Evolutionary conservation across 306 rosid species (phyloP).

Genomic region (Prosopis cineraria): DNA sequence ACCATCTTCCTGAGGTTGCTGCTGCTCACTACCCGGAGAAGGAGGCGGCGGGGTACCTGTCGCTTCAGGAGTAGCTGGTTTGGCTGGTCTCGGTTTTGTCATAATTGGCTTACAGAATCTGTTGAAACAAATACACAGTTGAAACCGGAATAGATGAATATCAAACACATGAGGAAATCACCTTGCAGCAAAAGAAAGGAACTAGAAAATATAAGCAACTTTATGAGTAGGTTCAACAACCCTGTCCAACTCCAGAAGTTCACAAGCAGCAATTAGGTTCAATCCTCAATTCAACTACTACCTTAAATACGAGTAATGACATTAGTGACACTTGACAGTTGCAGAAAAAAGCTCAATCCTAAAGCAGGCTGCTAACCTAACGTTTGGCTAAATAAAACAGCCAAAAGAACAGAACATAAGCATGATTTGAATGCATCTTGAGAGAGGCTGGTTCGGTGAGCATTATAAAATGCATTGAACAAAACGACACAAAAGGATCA

Average conservation of each 20-base stretch:
- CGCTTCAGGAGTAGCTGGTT: slow-evolving; percentile 69
- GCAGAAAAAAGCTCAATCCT: background rate
- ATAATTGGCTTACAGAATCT: slow-evolving; percentile 86
- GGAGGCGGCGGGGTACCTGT: slow-evolving; percentile 53
- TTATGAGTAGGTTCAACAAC: background rate
- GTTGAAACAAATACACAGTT: slow-evolving; percentile 1
- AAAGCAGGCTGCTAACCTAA: background rate
- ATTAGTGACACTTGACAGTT: background rate
- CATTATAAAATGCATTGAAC: background rate
- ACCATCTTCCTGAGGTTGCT: slow-evolving; percentile 37
- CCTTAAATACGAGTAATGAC: background rate
- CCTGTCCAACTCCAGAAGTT: background rate
- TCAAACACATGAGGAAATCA: background rate
- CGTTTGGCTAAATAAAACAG: background rate
- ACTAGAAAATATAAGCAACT: background rate
- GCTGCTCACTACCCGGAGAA: slow-evolving; percentile 52
- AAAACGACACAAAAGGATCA: background rate
- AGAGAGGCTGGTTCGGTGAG: background rate
- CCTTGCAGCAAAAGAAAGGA: background rate
- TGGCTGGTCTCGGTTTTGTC: slow-evolving; percentile 82
- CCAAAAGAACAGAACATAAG: background rate
- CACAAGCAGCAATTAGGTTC: background rate
- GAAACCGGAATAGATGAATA: background rate
- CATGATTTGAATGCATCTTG: background rate
- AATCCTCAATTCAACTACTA: background rate